Conservation (phyloP, 345 rosid species). For the Citrus trifoliata region DNA sequence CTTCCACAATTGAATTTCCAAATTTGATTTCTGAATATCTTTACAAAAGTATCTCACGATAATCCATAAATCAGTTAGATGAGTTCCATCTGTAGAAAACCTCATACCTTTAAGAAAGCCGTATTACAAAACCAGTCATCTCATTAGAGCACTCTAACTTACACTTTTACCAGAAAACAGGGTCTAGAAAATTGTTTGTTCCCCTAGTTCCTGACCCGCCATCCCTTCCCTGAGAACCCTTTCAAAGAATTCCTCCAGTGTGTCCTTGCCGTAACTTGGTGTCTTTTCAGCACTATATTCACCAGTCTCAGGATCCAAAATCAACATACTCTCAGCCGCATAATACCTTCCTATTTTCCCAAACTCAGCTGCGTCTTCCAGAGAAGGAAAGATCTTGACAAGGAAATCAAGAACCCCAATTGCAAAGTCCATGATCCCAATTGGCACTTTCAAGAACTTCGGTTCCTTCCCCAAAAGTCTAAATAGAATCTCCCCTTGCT, state of each 20-base stretch:
- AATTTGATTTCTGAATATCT: neutral
- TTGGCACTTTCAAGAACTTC: conserved; percentile 89
- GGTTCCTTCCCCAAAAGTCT: conserved; percentile 71
- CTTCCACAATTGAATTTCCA: neutral
- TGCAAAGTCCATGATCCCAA: conserved; percentile 85
- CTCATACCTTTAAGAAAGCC: conserved; percentile 6
- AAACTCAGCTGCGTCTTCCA: conserved; percentile 94
- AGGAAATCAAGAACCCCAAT: conserved; percentile 68
- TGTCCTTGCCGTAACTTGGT: conserved; percentile 87
- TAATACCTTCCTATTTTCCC: conserved; percentile 96
- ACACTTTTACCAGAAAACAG: conserved; percentile 4
- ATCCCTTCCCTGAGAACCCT: conserved; percentile 82
- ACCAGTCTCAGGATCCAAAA: conserved; percentile 81
- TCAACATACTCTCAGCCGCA: conserved; percentile 92
- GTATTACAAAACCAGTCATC: conserved; percentile 15
- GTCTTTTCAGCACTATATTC: conserved; percentile 82
- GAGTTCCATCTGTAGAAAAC: neutral
- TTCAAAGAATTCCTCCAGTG: conserved; percentile 77
- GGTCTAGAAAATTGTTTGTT: conserved; percentile 66
- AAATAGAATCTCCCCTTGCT: conserved; percentile 86
- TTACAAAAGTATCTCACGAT: neutral
- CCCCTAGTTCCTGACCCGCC: conserved; percentile 95
- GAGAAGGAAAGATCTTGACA: conserved; percentile 61
- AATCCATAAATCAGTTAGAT: neutral
- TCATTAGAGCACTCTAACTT: conserved; percentile 1